Base-by-base conservation (phyloP, 108 stramenopile species). In the Stephanodiscus minutulus region DNA sequence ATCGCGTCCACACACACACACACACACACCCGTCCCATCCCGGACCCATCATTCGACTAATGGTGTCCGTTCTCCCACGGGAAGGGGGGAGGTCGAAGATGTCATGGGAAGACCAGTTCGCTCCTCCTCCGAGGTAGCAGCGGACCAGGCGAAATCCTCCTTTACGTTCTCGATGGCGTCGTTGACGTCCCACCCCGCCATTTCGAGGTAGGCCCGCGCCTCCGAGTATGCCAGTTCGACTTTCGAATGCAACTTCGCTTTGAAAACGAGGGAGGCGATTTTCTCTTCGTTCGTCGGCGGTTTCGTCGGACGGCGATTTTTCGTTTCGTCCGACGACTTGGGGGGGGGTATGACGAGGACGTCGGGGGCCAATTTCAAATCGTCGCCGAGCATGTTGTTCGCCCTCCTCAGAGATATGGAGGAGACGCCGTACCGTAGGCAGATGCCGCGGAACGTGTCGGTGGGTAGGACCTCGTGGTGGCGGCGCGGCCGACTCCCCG, bases 401-500 rank as follows among this genome's bases (percentile, higher is more conserved):
- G 81, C 84, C 27, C 80, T 64, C 20, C 90, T 73, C 1, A 91
- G 67, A 71, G 85, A 77, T 2, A 61, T 59, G 7, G 90, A 77
- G 31, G 82, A 82, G 20, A 88, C 55, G 64, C 83, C 82, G 57
- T 91, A 91, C 15, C 70, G 25, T 0, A 91, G 46, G 61, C 87
- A 88, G 44, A 91, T 68, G 20, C 90, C 90, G 37, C 76, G 63
- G 71, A 91, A 85, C 0, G 90, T 91, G 54, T 91, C 90, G 12
- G 84, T 66, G 3, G 64, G 39, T 25, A 39, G 15, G 10, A 87
- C 68, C 9, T 59, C 33, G 62, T 89, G 88, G 29, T 79, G 60
- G 4, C 68, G 36, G 15, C 24, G 15, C n/a, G n/a, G n/a, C n/a
- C n/a, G n/a, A n/a, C n/a, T n/a, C n/a, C n/a, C n/a, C n/a, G n/a